Evolutionary conservation across 306 rosid genomes (phyloP), one percentile per base, ranked within the genome.

Genomic region (Cucurbita pepo): DNA sequence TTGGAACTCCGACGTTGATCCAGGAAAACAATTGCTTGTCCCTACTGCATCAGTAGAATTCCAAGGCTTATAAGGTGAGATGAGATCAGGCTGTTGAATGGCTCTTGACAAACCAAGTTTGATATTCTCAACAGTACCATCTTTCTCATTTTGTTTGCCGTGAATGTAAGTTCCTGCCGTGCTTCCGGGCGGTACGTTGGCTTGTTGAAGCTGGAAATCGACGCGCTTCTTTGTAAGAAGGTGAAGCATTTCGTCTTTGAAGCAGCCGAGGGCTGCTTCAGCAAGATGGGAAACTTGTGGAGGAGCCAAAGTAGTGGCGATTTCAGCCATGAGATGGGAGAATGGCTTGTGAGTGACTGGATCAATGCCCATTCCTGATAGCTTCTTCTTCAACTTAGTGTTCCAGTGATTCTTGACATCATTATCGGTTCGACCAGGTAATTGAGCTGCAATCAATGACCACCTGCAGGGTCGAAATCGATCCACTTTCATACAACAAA

Each of bases 231-330:
- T 91, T 0, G 88, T 86, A 34, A 90, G 91, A 76, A 90, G 91
- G 75, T 90, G 96, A 75, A 83, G 90, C 79, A 90, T 85, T 85
- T 88, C 95, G 41, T 90, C 96, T 82, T 90, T 90, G 75, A 90
- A 90, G 84, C 95, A 88, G 74, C 96, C 95, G 0, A 88, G 91
- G 0, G 96, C 96, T n/a, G 95, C 92, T 77, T 90, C 95, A 11
- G 97, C 95, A 7, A 85, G 87, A 75, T 90, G 91, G 62, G 92
- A 86, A 44, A 83, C 97, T 76, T 90, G 90, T 2, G 95, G 95
- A 4, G 89, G 95, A 54, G 88, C 92, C 78, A 88, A 71, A 22
- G 95, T 90, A 55, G 95, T 90, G n/a, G 91, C 90, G 61, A 90
- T 90, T 84, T 90, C 96, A 10, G 96, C 96, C 91, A 90, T 86